A percentile compares a stretch with the other conserved stretches of the same genome.
Evolutionary conservation across 1,139 yeast genomes (phyloP).

Genomic region (Hyphopichia buzzinii): DNA sequence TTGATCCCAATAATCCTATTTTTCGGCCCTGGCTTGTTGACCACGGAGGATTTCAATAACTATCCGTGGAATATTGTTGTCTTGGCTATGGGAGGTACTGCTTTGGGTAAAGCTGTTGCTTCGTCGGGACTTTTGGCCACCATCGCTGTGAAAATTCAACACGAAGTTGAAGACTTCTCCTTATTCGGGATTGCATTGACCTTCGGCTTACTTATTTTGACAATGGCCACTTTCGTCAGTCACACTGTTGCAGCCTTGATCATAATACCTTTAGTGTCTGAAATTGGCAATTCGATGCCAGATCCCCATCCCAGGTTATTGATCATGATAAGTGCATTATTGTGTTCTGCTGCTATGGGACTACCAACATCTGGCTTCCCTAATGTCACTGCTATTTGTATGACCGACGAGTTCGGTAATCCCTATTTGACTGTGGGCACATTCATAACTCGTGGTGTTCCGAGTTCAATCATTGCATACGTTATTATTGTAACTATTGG

Average conservation of each 20-base stretch:
- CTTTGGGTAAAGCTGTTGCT: conserved; percentile 71
- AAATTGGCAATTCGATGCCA: conserved; percentile 59
- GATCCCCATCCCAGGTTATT: conserved; percentile 58
- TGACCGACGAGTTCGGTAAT: conserved; percentile 69
- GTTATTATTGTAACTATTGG: conserved; percentile 60
- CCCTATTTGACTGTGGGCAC: conserved; percentile 64
- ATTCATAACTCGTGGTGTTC: conserved; percentile 71
- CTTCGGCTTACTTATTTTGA: conserved; percentile 63
- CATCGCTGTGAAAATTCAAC: conserved; percentile 58
- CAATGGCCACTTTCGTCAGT: conserved; percentile 71
- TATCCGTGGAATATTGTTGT: conserved; percentile 78
- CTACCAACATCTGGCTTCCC: conserved; percentile 78
- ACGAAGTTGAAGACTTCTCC: conserved; percentile 53
- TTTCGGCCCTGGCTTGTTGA: conserved; percentile 67
- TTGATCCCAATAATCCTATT: conserved; percentile 63
- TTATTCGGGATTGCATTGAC: conserved; percentile 61
- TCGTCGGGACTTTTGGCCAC: conserved; percentile 67
- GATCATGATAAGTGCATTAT: conserved; percentile 64
- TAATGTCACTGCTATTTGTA: conserved; percentile 74
- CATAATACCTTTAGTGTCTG: conserved; percentile 65
- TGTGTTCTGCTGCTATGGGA: conserved; percentile 78
- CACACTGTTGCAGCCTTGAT: conserved; percentile 79
- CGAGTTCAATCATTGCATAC: conserved; percentile 59
- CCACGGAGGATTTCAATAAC: conserved; percentile 65
- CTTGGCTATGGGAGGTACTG: conserved; percentile 78